These are phyloP conservation scores for Phlegmacium glaucopus DNA, from an alignment of 768 basidiomycete genomes.

Conservation along the genomic window DNA sequence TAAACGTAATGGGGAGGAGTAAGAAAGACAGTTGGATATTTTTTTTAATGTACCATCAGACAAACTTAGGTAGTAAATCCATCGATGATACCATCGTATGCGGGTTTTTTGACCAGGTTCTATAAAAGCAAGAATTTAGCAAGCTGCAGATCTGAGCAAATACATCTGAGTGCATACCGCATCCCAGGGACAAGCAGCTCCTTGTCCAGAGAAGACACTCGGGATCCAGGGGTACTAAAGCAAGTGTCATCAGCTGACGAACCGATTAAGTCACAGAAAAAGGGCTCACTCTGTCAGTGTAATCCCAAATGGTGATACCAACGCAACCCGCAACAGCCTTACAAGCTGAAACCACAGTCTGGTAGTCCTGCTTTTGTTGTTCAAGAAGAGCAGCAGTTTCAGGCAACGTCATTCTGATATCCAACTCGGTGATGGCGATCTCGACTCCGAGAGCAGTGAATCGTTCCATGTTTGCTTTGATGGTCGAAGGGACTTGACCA, in stretches of 20 bases:
- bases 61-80: slow-evolving; percentile 16
- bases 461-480: slow-evolving; percentile 46
- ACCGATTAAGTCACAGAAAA: background rate
- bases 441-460: slow-evolving; percentile 62
- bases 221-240: slow-evolving; percentile 39
- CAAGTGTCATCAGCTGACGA: background rate
- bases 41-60: too few relatives aligned
- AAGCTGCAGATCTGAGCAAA: background rate
- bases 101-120: slow-evolving; percentile 42
- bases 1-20: too few relatives aligned
- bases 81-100: slow-evolving; percentile 42
- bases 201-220: slow-evolving; percentile 33
- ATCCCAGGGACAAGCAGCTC: slow-evolving; percentile 38
- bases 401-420: slow-evolving; percentile 58
- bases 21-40: too few relatives aligned
- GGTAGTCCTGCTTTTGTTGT: slow-evolving; percentile 58
- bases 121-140: slow-evolving; percentile 9
- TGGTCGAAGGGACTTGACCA: slow-evolving; percentile 45
- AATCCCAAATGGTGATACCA: slow-evolving; percentile 46
- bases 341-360: slow-evolving; percentile 54
- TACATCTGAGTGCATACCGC: slow-evolving; percentile 17
- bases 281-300: slow-evolving; percentile 33
- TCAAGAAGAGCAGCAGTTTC: slow-evolving; percentile 42
- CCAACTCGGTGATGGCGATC: slow-evolving; percentile 67
- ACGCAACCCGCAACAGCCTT: slow-evolving; percentile 38